Evolutionary conservation across 2,329 filamentous ascomycete genomes (phyloP), one percentile per base, ranked within the genome.

Genomic region (Botryosphaeria agaves): DNA sequence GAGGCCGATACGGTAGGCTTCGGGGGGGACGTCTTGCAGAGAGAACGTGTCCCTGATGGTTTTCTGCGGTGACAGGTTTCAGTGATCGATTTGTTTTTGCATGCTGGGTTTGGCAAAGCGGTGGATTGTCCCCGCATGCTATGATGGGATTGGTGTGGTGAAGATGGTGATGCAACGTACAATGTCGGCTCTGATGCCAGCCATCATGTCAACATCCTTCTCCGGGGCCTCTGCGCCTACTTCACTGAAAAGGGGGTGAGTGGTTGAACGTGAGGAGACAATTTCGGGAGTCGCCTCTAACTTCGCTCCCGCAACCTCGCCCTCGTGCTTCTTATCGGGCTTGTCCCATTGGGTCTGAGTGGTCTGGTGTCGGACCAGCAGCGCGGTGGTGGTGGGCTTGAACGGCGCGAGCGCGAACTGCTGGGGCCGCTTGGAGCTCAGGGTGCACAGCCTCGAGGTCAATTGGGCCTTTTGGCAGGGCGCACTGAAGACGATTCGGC

Each of bases 231-330:
- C 35, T 4, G 38, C 41, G 11, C 46, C 53, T 18, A 59, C 44
- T 35, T 61, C 55, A 5, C 45, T 41, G 11, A 53, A 44, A 11
- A 61, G 34, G 1, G 54, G 52, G 34, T 59, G 57, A 4, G 48
- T 52, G 3, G 50, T 47, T 8, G 76, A 84, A 25, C 60, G 61
- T 14, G 53, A 52, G 0, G 72, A 68, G 0, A 84, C 76, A 5
- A 56, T 49, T 23, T 69, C 66, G 0, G 77, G 77, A 17, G 68
- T 52, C 3, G 68, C 45, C 34, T 68, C 46, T n/a, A 84, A 53
- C 44, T 66, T 66, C 46, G 69, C 47, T 28, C 72, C 41, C 8
- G 52, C 62, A 6, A 70, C 41, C 38, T 63, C 56, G 28, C 62
- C 59, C 47, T 80, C 76, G 18, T 55, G 55, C 38, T 76, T 59